Evolutionary conservation across 1,284 basidiomycete species (phyloP), one percentile per base, ranked within the genome.

Genomic region (Cutaneotrichosporon dermatis): DNA sequence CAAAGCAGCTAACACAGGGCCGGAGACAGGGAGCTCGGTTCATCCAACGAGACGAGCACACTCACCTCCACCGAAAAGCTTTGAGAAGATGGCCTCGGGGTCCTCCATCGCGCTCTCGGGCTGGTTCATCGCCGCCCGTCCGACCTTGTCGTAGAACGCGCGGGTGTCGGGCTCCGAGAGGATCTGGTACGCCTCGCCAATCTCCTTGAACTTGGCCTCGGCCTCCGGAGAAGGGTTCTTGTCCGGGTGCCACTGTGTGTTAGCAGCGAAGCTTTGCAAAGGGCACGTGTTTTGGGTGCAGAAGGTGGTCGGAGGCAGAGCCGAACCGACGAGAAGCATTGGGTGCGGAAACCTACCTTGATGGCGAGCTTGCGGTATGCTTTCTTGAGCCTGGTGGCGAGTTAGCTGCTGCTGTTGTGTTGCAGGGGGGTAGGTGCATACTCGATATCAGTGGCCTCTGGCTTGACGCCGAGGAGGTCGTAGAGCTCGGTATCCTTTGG

Each of bases 301-400:
- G 25, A 25, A 25, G 25, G 25, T 25, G 25, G 25, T 25, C 25
- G 25, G 25, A 25, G 25, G 25, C 25, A 25, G 25, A 25, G 25
- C 25, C 25, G 25, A 25, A 3, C 25, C 25, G 2, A 25, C 25
- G 25, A 25, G 25, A 25, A 25, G 25, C 25, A 25, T 25, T 25
- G 25, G 25, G 25, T 25, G 25, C 25, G 25, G 25, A 25, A 25
- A 25, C 25, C 25, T 60, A 92, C 92, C 83, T 90, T 90, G 83
- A 98, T 94, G 25, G 95, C 94, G 64, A 89, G 87, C 78, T 90
- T 96, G 65, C 95, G 83, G 79, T 98, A 98, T 1, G 91, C 92
- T 80, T 94, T 97, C 82, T 98, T 99, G 68, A 97, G 79, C 60
- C 76, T 78, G 64, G 15, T 15, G 33, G 49, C 45, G 48, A 43